Conservation (phyloP, 108 stramenopile genomes). For the Fistulifera solaris region DNA sequence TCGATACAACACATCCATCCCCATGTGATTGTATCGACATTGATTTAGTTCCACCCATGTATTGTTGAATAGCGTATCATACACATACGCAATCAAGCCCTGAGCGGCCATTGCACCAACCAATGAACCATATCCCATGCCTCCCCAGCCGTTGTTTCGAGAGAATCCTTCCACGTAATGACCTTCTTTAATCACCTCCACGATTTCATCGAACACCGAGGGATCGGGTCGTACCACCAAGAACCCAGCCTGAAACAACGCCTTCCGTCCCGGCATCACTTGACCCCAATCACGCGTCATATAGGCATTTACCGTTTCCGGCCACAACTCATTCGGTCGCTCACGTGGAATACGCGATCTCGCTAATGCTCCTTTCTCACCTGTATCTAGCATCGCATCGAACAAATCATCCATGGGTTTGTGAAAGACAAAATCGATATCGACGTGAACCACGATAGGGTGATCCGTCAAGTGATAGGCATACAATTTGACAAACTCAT, state of each 20-base stretch:
- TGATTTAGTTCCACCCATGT: constrained; percentile 50
- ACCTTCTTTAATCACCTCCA: constrained; percentile 36
- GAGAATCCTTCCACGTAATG: constrained; percentile 31
- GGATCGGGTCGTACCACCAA: constrained; percentile 28
- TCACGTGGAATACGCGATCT: constrained; percentile 26
- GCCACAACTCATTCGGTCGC: constrained; percentile 22
- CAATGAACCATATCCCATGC: constrained; percentile 24
- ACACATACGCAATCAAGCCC: constrained; percentile 55
- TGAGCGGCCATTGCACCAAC: constrained; percentile 63
- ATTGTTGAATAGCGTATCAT: constrained; percentile 37
- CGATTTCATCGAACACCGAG: constrained; percentile 32
- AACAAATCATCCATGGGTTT: constrained; percentile 56
- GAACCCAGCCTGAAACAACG: constrained; percentile 54
- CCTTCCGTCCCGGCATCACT: constrained; percentile 33
- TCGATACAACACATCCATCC: constrained; percentile 13
- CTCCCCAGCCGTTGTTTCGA: constrained; percentile 40
- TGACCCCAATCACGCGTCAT: constrained; percentile 43
- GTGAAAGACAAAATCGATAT: constrained; percentile 49
- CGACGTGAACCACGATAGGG: constrained; percentile 44
- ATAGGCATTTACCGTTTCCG: constrained; percentile 39
- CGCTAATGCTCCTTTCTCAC: constrained; percentile 10
- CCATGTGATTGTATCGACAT: constrained; percentile 54
- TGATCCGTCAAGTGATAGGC: constrained; percentile 41
- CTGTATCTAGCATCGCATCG: constrained; percentile 41
- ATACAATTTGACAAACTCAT: constrained; percentile 59